phyloP scores from a whole-genome alignment of 352 stramenopile genomes.

The Globisporangium heterothallicum region DNA sequence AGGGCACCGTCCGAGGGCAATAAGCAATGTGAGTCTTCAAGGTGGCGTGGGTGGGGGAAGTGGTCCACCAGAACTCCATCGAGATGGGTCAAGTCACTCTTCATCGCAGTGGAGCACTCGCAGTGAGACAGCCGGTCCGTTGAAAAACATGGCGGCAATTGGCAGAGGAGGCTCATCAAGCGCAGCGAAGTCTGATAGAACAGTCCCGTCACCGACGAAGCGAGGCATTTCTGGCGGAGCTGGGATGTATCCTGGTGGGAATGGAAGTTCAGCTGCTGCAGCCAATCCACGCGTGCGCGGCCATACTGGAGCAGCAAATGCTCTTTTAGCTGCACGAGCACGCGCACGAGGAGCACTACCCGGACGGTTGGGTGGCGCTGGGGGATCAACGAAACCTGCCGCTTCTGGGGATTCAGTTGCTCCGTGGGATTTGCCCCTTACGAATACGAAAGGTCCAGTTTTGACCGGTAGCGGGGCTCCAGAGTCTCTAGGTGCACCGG shows the following conservation, averaged over 20 bases:
- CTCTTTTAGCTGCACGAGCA: conserved; percentile 63
- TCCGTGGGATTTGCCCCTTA: conserved; percentile 71
- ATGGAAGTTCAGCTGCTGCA: conserved; percentile 13
- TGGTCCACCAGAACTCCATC: conserved; percentile 34
- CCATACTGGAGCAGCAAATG: conserved; percentile 52
- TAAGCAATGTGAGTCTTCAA: conserved; percentile 29
- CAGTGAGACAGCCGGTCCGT: not conserved
- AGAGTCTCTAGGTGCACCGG: not conserved
- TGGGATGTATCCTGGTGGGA: conserved; percentile 19
- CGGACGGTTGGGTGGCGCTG: conserved; percentile 41
- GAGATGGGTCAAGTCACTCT: conserved; percentile 41
- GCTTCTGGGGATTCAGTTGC: conserved; percentile 42
- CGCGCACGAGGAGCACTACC: conserved; percentile 54
- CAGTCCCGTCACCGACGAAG: conserved; percentile 50
- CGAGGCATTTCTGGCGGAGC: conserved; percentile 19
- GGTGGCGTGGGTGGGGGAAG: conserved; percentile 15
- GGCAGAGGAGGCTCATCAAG: conserved; percentile 5
- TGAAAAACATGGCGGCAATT: conserved; percentile 9
- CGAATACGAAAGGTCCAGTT: conserved; percentile 25
- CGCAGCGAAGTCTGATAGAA: conserved; percentile 24
- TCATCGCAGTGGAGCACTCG: conserved; percentile 34
- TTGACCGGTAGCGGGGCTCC: conserved; percentile 11
- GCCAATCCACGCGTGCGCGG: conserved; percentile 31
- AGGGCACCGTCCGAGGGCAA: conserved; percentile 17
- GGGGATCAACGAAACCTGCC: conserved; percentile 20